phyloP scores from a whole-genome alignment of 495 filamentous ascomycete species.

The Hypoxylon crocopeplum region DNA sequence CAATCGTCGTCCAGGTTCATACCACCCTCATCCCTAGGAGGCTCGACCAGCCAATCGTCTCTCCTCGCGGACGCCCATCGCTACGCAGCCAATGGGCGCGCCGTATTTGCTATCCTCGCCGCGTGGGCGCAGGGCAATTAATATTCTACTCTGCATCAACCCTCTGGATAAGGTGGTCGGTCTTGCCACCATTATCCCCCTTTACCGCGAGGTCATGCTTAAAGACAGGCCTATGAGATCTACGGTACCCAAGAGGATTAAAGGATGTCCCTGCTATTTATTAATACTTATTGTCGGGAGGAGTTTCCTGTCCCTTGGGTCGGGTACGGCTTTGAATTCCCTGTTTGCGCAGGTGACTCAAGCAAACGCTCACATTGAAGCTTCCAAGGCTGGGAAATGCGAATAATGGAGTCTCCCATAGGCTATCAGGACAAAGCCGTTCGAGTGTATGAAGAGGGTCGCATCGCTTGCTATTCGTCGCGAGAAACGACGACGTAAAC shows the following conservation, averaged over 20 bases:
- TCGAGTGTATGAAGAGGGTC: constrained; percentile 2
- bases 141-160: constrained; percentile 5
- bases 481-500: not conserved
- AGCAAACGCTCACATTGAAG: constrained; percentile 16
- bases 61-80: constrained; percentile 1
- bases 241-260: not conserved
- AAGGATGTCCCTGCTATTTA: not conserved
- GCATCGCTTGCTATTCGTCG: constrained; percentile 13
- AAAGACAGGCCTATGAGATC: not conserved
- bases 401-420: constrained; percentile 3
- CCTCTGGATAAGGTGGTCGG: constrained; percentile 11
- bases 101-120: constrained; percentile 16
- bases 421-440: constrained; percentile 15
- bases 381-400: not conserved
- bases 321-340: not conserved
- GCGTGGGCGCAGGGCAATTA: constrained; percentile 19
- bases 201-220: constrained; percentile 8
- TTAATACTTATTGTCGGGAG: not conserved
- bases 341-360: constrained; percentile 18
- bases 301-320: constrained; percentile 2
- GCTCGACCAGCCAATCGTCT: constrained; percentile 3
- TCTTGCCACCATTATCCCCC: constrained; percentile 7
- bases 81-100: constrained; percentile 16
- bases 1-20: not conserved
- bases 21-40: constrained; percentile 1